Percentiles rank a stretch among this genome's conserved stretches.
These are phyloP conservation scores for Aureobasidium lini DNA, from an alignment of 2,329 filamentous ascomycete genomes.

Conservation along the genomic window DNA sequence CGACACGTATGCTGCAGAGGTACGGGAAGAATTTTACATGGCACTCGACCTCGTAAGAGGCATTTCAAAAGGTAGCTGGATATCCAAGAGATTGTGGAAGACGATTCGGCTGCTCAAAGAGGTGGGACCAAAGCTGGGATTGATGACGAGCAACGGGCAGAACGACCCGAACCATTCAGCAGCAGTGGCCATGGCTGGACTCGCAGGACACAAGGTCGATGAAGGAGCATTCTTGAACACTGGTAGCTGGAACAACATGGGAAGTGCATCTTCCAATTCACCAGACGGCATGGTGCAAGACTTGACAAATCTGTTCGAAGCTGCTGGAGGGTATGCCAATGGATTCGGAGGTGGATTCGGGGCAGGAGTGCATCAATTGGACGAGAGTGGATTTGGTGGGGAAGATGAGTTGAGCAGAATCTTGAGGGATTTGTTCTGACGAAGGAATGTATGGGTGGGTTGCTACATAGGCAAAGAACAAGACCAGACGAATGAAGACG, in stretches of 20 bases:
- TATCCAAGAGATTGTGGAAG: constrained; percentile 66
- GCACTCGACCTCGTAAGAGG: constrained; percentile 67
- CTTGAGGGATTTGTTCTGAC: constrained; percentile 51
- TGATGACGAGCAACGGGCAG: constrained; percentile 27
- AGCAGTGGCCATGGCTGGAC: constrained; percentile 58
- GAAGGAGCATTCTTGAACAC: constrained; percentile 44
- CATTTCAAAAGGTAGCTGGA: constrained; percentile 62
- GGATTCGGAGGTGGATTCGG: constrained; percentile 20
- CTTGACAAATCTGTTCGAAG: constrained; percentile 56
- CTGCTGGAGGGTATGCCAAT: constrained; percentile 45
- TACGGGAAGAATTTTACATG: constrained; percentile 71
- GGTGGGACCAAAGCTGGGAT: constrained; percentile 61
- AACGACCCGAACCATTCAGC: constrained; percentile 52
- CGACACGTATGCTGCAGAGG: constrained; percentile 59
- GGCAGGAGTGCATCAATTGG: constrained; percentile 24
- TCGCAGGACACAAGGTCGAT: constrained; percentile 56
- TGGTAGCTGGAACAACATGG: constrained; percentile 18
- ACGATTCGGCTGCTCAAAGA: constrained; percentile 65
- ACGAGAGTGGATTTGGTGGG: constrained; percentile 36
- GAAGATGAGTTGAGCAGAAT: constrained; percentile 55
- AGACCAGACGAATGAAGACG: not conserved
- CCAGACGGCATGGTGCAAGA: constrained; percentile 57
- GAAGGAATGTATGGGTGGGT: not conserved
- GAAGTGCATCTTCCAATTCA: constrained; percentile 39
- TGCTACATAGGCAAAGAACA: not conserved